Evolutionary conservation across 495 filamentous ascomycete species (phyloP), one percentile per base, ranked within the genome.

Genomic region (Tuber umbilicatum): DNA sequence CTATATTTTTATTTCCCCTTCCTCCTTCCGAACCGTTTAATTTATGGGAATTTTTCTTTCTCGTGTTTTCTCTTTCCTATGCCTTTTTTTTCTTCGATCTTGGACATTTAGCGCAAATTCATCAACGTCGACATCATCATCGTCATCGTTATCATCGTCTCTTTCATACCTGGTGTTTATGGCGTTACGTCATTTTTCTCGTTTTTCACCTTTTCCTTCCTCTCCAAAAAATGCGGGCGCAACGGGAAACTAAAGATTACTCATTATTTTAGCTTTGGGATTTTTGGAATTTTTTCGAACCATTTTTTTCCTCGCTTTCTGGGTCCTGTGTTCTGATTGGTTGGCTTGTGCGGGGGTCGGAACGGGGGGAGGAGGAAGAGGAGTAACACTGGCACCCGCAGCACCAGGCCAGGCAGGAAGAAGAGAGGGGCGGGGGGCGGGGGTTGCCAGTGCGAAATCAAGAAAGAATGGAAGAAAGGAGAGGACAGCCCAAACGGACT

Each of bases 221-320:
- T 64, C 55, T 31, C 55, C 31, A 31, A 64, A 64, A 60, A 64
- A 64, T 64, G 55, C 55, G 55, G 55, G 55, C 55, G 55, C 55
- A 64, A 64, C 55, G 55, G 55, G 27, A 64, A 64, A 64, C 55
- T 64, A 64, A 64, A 64, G 55, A 64, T 64, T 64, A 64, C 55
- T 64, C 55, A 64, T 64, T 64, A 64, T 64, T 64, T 64, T 64
- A 64, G 27, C 55, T 64, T n/a, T 60, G n/a, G 50, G 50, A 31
- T 7, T 60, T 60, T 27, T 64, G 31, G n/a, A 27, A 64, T n/a
- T 31, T 64, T 14, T 64, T 64, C n/a, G n/a, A 16, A 60, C 50
- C 16, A 60, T 64, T 64, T 64, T 75, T 76, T 50, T 72, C 69
- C 70, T 69, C 60, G 27, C 17, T 77, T 77, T 76, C 55, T 31